A percentile compares a stretch with the other conserved stretches of the same genome.
Evolutionary conservation across 2,329 filamentous ascomycete species (phyloP).

Genomic region (Colletotrichum somersetense): DNA sequence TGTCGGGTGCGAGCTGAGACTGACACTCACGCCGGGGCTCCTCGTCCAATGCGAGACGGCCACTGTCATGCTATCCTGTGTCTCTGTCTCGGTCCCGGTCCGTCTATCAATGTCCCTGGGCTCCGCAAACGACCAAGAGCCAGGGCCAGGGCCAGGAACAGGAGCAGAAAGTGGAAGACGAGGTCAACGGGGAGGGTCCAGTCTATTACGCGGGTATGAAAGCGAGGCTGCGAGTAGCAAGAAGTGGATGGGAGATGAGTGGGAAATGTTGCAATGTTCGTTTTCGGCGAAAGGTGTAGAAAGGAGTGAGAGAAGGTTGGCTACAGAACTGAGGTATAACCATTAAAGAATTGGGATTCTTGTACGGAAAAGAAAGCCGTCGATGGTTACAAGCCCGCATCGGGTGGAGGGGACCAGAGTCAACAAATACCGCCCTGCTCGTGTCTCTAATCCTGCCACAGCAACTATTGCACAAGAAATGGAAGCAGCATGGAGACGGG

Average conservation of each 20-base stretch:
- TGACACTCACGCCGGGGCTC: slow-evolving; percentile 38
- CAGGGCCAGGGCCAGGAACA: slow-evolving; percentile 26
- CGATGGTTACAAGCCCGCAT: slow-evolving; percentile 39
- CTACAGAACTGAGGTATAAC: slow-evolving; percentile 28
- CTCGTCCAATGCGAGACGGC: slow-evolving; percentile 42
- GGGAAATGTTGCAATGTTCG: slow-evolving; percentile 29
- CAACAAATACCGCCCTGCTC: slow-evolving; percentile 41
- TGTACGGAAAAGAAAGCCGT: slow-evolving; percentile 41
- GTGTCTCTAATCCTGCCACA: slow-evolving; percentile 39
- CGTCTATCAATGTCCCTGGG: slow-evolving; percentile 15
- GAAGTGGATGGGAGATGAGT: background rate
- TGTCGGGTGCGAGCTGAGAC: slow-evolving; percentile 34
- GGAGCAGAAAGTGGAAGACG: slow-evolving; percentile 10
- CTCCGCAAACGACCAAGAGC: slow-evolving; percentile 34
- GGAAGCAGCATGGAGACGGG: slow-evolving; percentile 34
- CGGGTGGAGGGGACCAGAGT: slow-evolving; percentile 35
- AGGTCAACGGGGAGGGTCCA: slow-evolving; percentile 17
- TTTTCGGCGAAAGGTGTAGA: slow-evolving; percentile 21
- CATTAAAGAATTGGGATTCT: slow-evolving; percentile 42
- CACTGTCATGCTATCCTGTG: slow-evolving; percentile 37
- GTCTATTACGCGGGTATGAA: slow-evolving; percentile 18
- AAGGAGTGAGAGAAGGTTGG: slow-evolving; percentile 35
- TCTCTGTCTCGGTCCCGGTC: slow-evolving; percentile 14
- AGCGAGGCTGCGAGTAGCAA: slow-evolving; percentile 24
- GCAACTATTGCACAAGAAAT: slow-evolving; percentile 39